A percentile compares a stretch with the other conserved stretches of the same genome.
phyloP scores from a whole-genome alignment of 257 asterid genomes.

The Dorcoceras hygrometricum region DNA sequence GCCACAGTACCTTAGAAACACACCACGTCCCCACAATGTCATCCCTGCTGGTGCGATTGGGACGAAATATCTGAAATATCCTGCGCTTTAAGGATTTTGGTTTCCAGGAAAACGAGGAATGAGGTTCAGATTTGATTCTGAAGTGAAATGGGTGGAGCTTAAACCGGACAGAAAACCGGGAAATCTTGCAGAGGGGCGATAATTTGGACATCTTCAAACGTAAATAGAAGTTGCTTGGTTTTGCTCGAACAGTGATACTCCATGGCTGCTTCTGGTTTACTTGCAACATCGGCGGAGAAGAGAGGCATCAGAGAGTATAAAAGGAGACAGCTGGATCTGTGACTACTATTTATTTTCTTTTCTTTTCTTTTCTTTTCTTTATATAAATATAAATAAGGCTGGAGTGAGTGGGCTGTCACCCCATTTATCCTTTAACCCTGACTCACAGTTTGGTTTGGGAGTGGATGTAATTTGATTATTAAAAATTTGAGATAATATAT shows the following conservation, averaged over 20 bases:
- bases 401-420: too few relatives aligned
- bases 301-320: background rate
- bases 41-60: slow-evolving; percentile 12
- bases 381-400: too few relatives aligned
- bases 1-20: slow-evolving; percentile 25
- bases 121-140: slow-evolving; percentile 27
- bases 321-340: too few relatives aligned
- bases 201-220: slow-evolving; percentile 26
- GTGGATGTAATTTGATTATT: too few relatives aligned
- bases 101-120: slow-evolving; percentile 22
- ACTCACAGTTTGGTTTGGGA: too few relatives aligned
- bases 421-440: too few relatives aligned
- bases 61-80: slow-evolving; percentile 20
- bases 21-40: slow-evolving; percentile 21
- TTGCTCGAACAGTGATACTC: slow-evolving; percentile 39
- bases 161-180: slow-evolving; percentile 33
- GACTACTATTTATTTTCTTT: too few relatives aligned
- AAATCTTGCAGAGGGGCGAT: slow-evolving; percentile 28
- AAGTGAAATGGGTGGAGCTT: slow-evolving; percentile 22
- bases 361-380: too few relatives aligned
- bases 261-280: slow-evolving; percentile 34
- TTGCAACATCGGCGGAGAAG: slow-evolving; percentile 25
- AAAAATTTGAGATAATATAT: too few relatives aligned
- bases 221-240: slow-evolving; percentile 33
- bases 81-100: slow-evolving; percentile 20